Conservation (phyloP, 2,329 filamentous ascomycete species). For the Nigrospora osmanthi region DNA sequence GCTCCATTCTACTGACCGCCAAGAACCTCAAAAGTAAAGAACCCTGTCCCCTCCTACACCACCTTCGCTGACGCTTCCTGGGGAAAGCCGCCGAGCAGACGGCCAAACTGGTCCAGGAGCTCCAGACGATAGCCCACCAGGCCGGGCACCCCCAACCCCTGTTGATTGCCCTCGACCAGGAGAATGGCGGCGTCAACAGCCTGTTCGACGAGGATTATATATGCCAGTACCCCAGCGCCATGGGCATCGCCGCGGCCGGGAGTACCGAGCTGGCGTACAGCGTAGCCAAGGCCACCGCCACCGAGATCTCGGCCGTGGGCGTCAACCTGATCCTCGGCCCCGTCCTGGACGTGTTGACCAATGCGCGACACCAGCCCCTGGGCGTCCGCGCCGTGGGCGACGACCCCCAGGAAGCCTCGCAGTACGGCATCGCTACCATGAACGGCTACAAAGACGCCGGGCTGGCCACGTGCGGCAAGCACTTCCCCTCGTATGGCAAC, state of each 20-base stretch:
- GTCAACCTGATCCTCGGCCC: conserved; percentile 95
- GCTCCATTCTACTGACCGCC: conserved; percentile 76
- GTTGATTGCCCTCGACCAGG: conserved; percentile 87
- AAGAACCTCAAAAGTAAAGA: conserved; percentile 76
- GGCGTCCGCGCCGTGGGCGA: conserved; percentile 87
- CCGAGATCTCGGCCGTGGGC: conserved; percentile 85
- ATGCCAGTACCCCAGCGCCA: conserved; percentile 91
- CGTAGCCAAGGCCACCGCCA: conserved; percentile 85
- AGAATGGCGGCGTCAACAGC: conserved; percentile 97
- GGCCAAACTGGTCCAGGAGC: conserved; percentile 76
- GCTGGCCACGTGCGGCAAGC: conserved; percentile 84
- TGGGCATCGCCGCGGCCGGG: conserved; percentile 92
- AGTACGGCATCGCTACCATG: conserved; percentile 84
- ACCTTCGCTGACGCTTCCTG: conserved; percentile 19
- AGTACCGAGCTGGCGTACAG: conserved; percentile 80
- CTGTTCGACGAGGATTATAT: conserved; percentile 94
- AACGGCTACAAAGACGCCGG: conserved; percentile 90
- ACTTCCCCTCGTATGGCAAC: conserved; percentile 94
- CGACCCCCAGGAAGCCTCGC: conserved; percentile 89
- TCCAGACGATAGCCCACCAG: conserved; percentile 86
- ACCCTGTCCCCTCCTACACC: conserved; percentile 6
- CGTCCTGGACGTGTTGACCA: conserved; percentile 87
- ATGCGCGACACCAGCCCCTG: conserved; percentile 82
- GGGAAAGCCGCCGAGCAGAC: conserved; percentile 84
- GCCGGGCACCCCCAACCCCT: conserved; percentile 85